A percentile compares a stretch with the other conserved stretches of the same genome.
phyloP scores from a whole-genome alignment of 202 grass and related monocot genomes.

The Eragrostis tef region DNA sequence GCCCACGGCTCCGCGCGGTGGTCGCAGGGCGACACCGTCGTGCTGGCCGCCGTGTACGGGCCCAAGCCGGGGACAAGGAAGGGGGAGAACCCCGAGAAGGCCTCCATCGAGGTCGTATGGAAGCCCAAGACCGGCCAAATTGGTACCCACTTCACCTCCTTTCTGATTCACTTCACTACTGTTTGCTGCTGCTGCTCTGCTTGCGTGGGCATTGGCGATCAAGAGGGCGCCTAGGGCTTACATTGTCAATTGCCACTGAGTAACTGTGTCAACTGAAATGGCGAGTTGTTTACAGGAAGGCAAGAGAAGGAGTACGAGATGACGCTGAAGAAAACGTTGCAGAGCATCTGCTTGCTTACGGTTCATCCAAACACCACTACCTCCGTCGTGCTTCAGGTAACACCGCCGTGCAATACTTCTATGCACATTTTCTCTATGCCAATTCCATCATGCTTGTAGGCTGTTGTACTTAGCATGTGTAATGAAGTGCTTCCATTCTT shows the following conservation, averaged over 20 bases:
- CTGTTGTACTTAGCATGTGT: neutral
- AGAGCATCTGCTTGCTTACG: conserved; percentile 82
- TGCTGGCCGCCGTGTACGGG: conserved; percentile 82
- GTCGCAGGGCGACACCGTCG: conserved; percentile 86
- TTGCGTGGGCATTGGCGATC: conserved; percentile 3
- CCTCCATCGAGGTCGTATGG: conserved; percentile 90
- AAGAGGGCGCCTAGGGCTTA: neutral
- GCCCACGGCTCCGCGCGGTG: conserved; percentile 89
- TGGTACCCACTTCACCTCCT: conserved; percentile 45
- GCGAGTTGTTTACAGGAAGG: conserved; percentile 50
- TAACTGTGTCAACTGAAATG: conserved; percentile 20
- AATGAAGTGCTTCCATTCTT: neutral
- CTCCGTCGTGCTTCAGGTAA: conserved; percentile 79
- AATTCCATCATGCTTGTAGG: neutral
- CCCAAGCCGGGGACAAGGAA: conserved; percentile 85
- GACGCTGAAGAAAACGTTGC: conserved; percentile 78
- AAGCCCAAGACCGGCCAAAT: conserved; percentile 85
- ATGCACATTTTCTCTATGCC: neutral
- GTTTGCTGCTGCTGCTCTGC: neutral
- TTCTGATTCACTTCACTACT: neutral
- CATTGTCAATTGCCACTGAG: neutral
- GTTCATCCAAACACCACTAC: conserved; percentile 91
- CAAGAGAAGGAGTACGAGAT: conserved; percentile 87
- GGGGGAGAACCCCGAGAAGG: conserved; percentile 90
- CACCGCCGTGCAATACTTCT: neutral